Base-by-base conservation (phyloP, 306 rosid species). In the Medicago lupulina region DNA sequence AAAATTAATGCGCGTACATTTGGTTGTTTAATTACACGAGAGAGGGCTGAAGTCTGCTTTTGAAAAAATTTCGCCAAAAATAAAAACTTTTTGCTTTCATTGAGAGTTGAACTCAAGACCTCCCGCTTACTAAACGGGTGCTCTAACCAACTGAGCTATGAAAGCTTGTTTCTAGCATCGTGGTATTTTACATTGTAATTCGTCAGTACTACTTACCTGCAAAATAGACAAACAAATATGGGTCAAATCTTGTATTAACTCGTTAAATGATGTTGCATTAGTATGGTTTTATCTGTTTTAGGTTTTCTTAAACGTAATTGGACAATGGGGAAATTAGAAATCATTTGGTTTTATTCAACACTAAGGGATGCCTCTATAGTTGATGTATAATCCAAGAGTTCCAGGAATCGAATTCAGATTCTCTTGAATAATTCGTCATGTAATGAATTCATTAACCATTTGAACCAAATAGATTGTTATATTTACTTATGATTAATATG, bases 61-160 rank as follows among this genome's bases (percentile, higher is more conserved):
- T 11, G 6, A 43, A 11, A 4, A 1, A 11, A 11, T 11, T 43
- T 43, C 0, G 14, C 49, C 1, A 43, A 43, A 11, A 46, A 46
- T 4, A 46, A 46, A 49, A 49, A 3, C 9, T 36, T 8, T 8
- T 1, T 67, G 86, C 87, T 81, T 79, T 84, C 85, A 23, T 79
- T 87, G 85, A 87, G 91, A 85, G 87, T 80, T 28, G 84, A 80
- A 80, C 84, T 80, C 85, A 85, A 80, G 85, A 87, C 91, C 91
- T 87, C 91, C 88, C 83, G 83, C 85, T 84, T 87, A 82, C 86
- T 80, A 87, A 87, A 82, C 86, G 83, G 85, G 90, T 87, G 88
- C 86, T 84, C 86, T 84, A 81, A 84, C 80, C 86, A 84, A 84
- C 87, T 86, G 89, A 86, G 86, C 89, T 86, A 86, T 61, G 85